phyloP scores from a whole-genome alignment of 805 yeast species.

The Wickerhamiella australiensis region DNA sequence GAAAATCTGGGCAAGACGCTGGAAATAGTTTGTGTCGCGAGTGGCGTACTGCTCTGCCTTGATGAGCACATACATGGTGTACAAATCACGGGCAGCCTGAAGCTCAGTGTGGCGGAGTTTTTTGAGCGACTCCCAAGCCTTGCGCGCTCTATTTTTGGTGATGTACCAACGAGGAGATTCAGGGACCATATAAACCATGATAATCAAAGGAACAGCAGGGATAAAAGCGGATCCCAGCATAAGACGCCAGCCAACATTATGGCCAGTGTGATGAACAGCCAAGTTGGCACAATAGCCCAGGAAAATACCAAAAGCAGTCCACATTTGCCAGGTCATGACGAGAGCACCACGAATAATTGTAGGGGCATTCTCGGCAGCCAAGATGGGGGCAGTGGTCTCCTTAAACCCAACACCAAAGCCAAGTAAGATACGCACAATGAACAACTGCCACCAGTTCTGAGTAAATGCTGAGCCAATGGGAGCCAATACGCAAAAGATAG shows the following conservation, averaged over 20 bases:
- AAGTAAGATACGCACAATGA: conserved; percentile 45
- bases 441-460: conserved; percentile 47
- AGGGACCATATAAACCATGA: conserved; percentile 46
- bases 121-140: conserved; percentile 40
- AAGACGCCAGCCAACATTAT: conserved; percentile 48
- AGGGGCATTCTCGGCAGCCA: conserved; percentile 52
- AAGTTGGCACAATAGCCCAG: conserved; percentile 50
- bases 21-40: conserved; percentile 29
- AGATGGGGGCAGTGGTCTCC: conserved; percentile 57
- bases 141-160: conserved; percentile 37
- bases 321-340: conserved; percentile 62
- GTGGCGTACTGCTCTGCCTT: conserved; percentile 37
- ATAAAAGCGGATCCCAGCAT: conserved; percentile 55
- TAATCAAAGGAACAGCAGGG: conserved; percentile 39
- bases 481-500: conserved; percentile 48
- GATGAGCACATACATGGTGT: conserved; percentile 42
- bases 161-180: conserved; percentile 64
- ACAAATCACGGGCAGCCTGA: conserved; percentile 55
- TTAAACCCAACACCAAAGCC: conserved; percentile 59
- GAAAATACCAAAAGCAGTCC: conserved; percentile 65
- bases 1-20: conserved; percentile 19
- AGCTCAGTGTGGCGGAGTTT: conserved; percentile 37
- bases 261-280: conserved; percentile 40
- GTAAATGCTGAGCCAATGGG: conserved; percentile 50
- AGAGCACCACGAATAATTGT: conserved; percentile 49